These are phyloP conservation scores for Gymnopilus dilepis DNA, from an alignment of 768 basidiomycete species.

Conservation along the genomic window DNA sequence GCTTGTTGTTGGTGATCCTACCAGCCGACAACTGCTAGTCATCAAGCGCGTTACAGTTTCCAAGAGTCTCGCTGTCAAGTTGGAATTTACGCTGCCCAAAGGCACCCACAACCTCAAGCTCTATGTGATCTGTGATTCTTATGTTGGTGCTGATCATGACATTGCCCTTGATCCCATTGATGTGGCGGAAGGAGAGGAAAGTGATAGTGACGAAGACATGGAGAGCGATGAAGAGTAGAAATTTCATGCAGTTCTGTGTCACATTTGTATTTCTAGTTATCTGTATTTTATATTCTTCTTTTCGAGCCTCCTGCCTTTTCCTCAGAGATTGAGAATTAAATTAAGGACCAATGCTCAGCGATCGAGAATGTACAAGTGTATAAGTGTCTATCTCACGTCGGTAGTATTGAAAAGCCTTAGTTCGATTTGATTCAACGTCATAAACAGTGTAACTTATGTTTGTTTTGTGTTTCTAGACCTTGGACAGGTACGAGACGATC, in stretches of 20 bases:
- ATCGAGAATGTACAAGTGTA: too few species aligned
- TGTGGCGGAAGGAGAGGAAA: constrained; percentile 90
- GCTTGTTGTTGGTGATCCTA: constrained; percentile 90
- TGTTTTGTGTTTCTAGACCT: too few species aligned
- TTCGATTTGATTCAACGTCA: too few species aligned
- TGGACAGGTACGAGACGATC: too few species aligned
- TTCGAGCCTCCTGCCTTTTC: too few species aligned
- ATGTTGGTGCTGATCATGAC: constrained; percentile 91
- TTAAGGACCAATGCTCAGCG: too few species aligned
- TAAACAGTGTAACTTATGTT: too few species aligned
- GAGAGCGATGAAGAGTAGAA: constrained; percentile 64
- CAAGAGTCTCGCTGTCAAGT: constrained; percentile 82
- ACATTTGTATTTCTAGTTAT: constrained; percentile 8
- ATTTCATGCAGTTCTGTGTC: constrained; percentile 6
- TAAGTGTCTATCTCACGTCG: too few species aligned
- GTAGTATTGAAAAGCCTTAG: too few species aligned
- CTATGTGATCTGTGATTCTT: constrained; percentile 93
- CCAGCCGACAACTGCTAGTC: constrained; percentile 79
- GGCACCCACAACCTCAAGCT: constrained; percentile 84
- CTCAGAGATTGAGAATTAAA: too few species aligned
- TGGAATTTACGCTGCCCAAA: constrained; percentile 89
- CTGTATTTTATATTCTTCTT: constrained; percentile 14
- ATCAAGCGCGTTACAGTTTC: constrained; percentile 91
- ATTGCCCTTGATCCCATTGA: constrained; percentile 82
- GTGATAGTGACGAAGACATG: constrained; percentile 80